phyloP scores from a whole-genome alignment of 805 yeast species.

The Candida michaelii region DNA sequence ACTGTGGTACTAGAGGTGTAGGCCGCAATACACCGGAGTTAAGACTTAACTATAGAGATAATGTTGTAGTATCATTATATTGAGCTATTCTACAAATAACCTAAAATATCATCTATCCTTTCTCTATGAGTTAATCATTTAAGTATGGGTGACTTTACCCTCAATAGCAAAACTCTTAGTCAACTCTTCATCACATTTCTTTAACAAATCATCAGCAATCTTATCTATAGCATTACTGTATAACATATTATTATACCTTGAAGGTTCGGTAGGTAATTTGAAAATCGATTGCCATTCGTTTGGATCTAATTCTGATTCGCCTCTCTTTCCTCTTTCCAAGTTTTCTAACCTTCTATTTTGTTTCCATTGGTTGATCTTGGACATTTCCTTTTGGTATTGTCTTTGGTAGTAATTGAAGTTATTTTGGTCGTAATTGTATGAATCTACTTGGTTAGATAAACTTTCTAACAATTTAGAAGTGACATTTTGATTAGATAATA shows the following conservation, averaged over 20 bases:
- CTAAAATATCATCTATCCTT: not conserved
- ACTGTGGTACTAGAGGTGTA: no score
- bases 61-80: no score
- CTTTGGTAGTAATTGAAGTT: constrained; percentile 82
- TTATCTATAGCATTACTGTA: constrained; percentile 66
- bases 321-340: constrained; percentile 54
- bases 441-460: constrained; percentile 67
- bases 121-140: no score
- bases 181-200: constrained; percentile 64
- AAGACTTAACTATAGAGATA: no score
- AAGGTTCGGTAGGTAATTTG: constrained; percentile 72
- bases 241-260: constrained; percentile 70
- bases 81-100: no score
- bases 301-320: constrained; percentile 55
- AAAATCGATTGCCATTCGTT: constrained; percentile 66
- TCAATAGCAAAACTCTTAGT: constrained; percentile 61
- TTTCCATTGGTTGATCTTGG: constrained; percentile 74
- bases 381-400: constrained; percentile 65
- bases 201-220: constrained; percentile 69
- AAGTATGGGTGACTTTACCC: constrained; percentile 33
- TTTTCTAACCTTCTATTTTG: constrained; percentile 67
- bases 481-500: constrained; percentile 43
- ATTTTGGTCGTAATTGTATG: constrained; percentile 73
- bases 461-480: constrained; percentile 56
- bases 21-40: no score